Evolutionary conservation across 352 stramenopile genomes (phyloP), one percentile per base, ranked within the genome.

Genomic region (Phytophthora idaei): DNA sequence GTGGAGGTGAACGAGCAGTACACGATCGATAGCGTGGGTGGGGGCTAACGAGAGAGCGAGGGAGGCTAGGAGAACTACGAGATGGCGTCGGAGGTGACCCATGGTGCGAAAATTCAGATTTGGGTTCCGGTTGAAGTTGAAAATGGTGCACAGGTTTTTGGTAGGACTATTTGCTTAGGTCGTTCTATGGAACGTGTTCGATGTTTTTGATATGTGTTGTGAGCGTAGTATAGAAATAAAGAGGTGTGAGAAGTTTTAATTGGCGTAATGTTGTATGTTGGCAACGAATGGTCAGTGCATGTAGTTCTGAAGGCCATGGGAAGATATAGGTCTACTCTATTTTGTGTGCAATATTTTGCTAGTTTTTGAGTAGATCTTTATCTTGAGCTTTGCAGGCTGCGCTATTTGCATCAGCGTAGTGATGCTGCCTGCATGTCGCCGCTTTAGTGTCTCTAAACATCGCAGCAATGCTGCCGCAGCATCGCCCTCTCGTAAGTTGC

Each of bases 1-100:
- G 37, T 84, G 66, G 3, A 89, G 62, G 29, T 82, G 73, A 32
- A 89, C 80, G 45, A 89, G 73, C 37, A 84, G 50, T 2, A 76
- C 61, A 17, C 29, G 49, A 36, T 28, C 6, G 9, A 56, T 17
- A 0, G 25, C 59, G 44, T 10, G 12, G 7, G 12, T 37, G 21
- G 28, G 46, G 32, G 4, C 11, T 15, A 76, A 45, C 27, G 29
- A 52, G 37, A 64, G 57, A 53, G 57, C 15, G 34, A 75, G 44
- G 12, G 39, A 37, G 36, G 51, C 56, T 29, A 71, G 29, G 37
- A 73, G 39, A 44, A 73, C 59, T 55, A 37, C 49, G 45, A 71
- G 64, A 54, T 60, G 54, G 17, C 49, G 27, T n/a, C 59, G 52
- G 41, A 50, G n/a, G 27, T 10, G 25, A n/a, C 7, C 21, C 66